These are phyloP conservation scores for Paecilomyces dactylethromorphus DNA, from an alignment of 2,329 filamentous ascomycete species.

Conservation along the genomic window DNA sequence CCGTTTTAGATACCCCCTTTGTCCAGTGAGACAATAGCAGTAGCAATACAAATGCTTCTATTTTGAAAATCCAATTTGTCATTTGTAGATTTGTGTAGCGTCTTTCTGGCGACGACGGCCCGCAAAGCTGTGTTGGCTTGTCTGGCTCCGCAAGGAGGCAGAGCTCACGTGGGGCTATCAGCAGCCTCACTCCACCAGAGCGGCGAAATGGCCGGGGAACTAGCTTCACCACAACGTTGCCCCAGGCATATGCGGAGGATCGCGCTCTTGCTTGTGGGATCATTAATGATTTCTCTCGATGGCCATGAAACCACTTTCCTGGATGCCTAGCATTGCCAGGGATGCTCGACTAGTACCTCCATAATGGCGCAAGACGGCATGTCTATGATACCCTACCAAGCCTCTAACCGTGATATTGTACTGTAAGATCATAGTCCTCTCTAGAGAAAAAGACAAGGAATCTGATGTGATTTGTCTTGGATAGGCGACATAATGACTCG, in stretches of 20 bases:
- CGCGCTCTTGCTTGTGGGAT: background rate
- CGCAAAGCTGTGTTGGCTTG: background rate
- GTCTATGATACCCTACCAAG: conserved; percentile 38
- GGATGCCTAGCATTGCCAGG: conserved; percentile 3
- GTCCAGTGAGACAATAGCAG: background rate
- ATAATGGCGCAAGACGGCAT: conserved; percentile 33
- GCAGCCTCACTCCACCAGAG: background rate
- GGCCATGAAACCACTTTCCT: background rate
- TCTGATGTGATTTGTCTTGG: conserved; percentile 8
- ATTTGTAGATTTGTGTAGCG: background rate
- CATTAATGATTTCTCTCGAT: conserved; percentile 2
- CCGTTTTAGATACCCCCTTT: conserved; percentile 15
- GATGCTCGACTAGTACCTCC: conserved; percentile 8
- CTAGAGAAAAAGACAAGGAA: background rate
- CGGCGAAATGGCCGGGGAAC: conserved; percentile 10
- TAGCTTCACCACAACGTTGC: conserved; percentile 7
- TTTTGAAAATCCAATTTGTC: background rate
- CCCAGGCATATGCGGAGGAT: background rate
- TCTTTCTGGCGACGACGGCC: background rate
- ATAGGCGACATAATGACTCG: conserved; percentile 82
- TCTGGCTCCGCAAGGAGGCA: background rate
- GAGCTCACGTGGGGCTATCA: background rate
- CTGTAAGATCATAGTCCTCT: conserved; percentile 27
- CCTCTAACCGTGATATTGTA: conserved; percentile 37
- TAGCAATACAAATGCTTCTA: background rate